Evolutionary conservation across 768 basidiomycete genomes (phyloP), one percentile per base, ranked within the genome.

Genomic region (Suillus occidentalis): DNA sequence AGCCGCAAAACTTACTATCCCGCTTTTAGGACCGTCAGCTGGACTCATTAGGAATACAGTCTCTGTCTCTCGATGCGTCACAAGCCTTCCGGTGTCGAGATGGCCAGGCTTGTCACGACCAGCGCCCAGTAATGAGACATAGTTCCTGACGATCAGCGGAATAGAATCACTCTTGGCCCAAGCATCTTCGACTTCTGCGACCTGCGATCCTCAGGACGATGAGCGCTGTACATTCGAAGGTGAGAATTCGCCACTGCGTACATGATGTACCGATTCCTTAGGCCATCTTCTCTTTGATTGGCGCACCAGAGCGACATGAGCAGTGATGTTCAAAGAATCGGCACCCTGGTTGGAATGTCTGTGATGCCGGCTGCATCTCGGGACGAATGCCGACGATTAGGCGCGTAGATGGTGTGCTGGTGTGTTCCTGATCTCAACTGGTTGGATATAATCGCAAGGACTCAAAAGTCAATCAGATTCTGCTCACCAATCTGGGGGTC

Each of bases 401-500:
- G 31, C 16, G 37, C 22, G 57, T 18, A 58, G 39, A 42, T 42
- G 58, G 40, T 22, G 16, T 12, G 10, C 52, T 53, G 25, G 18
- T 10, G 25, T 12, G 39, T 59, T 28, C 16, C n/a, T 18, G 14
- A 3, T 58, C 22, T 59, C 25, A 13, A 16, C 39, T 28, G 10
- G 25, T 18, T 28, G 10, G 25, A 59, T 20, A 59, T 28, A 28
- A 40, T 18, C 53, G 6, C 31, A 20, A 20, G 31, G 31, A 40
- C 25, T 20, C 28, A 22, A 25, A 40, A 42, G 18, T 10, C 39
- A 42, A 59, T 42, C 39, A 20, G 34, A 28, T 59, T 59, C 12
- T 59, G 39, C 58, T 59, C 58, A 59, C 58, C 39, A 10, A 40
- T 59, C 58, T 59, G 39, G 25, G 22, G 16, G 14, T 2, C 58